Evolutionary conservation across 169 alveolate genomes (phyloP).

Genomic region (Theileria annulata): DNA sequence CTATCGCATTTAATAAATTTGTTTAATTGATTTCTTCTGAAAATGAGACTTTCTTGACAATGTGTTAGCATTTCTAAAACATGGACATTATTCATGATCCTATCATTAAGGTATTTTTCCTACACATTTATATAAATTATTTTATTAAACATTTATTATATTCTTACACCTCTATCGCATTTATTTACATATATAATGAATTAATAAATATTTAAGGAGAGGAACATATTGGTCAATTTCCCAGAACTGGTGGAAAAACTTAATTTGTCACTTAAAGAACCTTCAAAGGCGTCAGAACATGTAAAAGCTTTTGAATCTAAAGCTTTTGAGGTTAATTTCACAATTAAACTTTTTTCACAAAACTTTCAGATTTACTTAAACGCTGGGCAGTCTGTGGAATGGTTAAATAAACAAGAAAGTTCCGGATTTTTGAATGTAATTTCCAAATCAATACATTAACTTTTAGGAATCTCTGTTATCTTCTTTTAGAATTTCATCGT

Average conservation of each 20-base stretch:
- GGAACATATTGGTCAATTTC: slow-evolving; percentile 8
- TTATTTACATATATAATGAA: not conserved
- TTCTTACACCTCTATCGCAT: no score
- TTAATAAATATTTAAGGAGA: slow-evolving; percentile 19
- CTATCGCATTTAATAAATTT: not conserved
- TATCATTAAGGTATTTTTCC: not conserved
- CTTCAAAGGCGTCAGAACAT: slow-evolving; percentile 18
- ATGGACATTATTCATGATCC: slow-evolving; percentile 30
- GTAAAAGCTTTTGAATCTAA: slow-evolving; percentile 41
- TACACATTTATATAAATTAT: slow-evolving; percentile 9
- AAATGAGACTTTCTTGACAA: not conserved
- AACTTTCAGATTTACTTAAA: slow-evolving; percentile 41
- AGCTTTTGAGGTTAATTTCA: slow-evolving; percentile 30
- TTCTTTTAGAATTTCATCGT: slow-evolving; percentile 29
- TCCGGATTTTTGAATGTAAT: slow-evolving; percentile 25
- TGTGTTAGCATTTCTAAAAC: not conserved
- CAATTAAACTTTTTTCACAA: not conserved
- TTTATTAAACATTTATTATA: not conserved
- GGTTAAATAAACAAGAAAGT: slow-evolving; percentile 36
- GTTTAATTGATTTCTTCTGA: not conserved
- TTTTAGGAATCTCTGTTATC: slow-evolving; percentile 26
- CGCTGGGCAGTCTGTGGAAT: slow-evolving; percentile 33
- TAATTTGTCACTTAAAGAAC: slow-evolving; percentile 29
- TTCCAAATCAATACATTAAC: not conserved
- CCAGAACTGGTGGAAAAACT: slow-evolving; percentile 17